These are phyloP conservation scores for Pichia cabralensis DNA, from an alignment of 805 yeast species.

Conservation along the genomic window DNA sequence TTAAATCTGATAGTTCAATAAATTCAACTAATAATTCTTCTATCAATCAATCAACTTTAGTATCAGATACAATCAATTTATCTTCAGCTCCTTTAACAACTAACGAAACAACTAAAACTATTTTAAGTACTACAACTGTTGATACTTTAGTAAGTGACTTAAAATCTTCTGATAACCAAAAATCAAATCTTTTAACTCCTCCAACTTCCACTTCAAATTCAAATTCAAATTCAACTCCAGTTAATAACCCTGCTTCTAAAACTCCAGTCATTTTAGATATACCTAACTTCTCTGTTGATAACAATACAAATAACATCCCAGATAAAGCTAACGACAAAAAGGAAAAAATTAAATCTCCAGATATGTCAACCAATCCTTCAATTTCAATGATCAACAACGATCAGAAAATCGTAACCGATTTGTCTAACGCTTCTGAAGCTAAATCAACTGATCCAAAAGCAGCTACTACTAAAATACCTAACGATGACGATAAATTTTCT, in stretches of 20 bases:
- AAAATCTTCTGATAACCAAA: too few relatives aligned
- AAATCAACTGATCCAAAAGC: too few relatives aligned
- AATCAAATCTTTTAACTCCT: too few relatives aligned
- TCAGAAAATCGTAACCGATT: too few relatives aligned
- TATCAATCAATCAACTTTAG: not conserved
- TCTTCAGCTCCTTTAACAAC: conserved; percentile 2
- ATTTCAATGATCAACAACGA: too few relatives aligned
- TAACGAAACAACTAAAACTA: conserved; percentile 4
- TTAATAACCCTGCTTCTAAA: not conserved
- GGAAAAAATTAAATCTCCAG: too few relatives aligned
- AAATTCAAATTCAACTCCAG: not conserved
- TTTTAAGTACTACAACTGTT: conserved; percentile 1
- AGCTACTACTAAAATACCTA: too few relatives aligned
- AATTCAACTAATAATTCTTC: not conserved
- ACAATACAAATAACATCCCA: not conserved
- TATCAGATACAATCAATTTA: not conserved
- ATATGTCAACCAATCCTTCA: too few relatives aligned
- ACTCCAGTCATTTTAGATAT: conserved; percentile 4
- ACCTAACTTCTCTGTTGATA: conserved; percentile 2
- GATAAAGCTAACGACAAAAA: too few relatives aligned
- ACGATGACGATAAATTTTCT: too few relatives aligned
- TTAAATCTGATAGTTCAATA: not conserved
- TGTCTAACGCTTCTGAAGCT: too few relatives aligned
- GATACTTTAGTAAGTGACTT: conserved; percentile 1
- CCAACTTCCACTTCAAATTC: too few relatives aligned